Conservation (phyloP, 768 basidiomycete species). For the Crucibulum laeve region DNA sequence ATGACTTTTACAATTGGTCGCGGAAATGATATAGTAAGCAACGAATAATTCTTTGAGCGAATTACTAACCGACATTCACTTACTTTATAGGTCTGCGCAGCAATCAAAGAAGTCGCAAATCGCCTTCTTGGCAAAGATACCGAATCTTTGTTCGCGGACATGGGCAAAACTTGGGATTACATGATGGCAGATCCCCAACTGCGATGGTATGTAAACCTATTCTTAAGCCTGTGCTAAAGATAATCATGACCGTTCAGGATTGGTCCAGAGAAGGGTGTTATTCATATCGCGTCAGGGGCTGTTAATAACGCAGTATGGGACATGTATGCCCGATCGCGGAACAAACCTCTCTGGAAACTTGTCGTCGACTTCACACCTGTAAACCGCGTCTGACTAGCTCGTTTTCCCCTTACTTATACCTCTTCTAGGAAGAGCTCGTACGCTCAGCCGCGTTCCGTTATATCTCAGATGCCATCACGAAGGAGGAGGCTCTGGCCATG, state of each 20-base stretch:
- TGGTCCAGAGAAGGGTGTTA: constrained; percentile 94
- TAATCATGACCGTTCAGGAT: constrained; percentile 43
- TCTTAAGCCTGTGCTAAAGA: neutral
- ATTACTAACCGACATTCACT: neutral
- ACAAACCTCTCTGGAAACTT: constrained; percentile 93
- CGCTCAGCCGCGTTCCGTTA: constrained; percentile 78
- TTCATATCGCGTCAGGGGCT: constrained; percentile 83
- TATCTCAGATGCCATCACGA: constrained; percentile 90
- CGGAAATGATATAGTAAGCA: constrained; percentile 87
- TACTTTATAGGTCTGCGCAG: constrained; percentile 61
- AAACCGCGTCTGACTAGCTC: constrained; percentile 1
- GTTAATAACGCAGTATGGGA: constrained; percentile 96
- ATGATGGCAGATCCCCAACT: constrained; percentile 87
- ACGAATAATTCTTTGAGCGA: neutral
- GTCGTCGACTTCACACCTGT: constrained; percentile 86
- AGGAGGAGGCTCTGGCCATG: constrained; percentile 82
- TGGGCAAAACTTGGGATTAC: constrained; percentile 90
- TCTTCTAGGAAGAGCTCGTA: constrained; percentile 70
- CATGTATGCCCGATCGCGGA: constrained; percentile 74
- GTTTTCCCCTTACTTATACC: neutral
- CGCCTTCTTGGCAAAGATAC: constrained; percentile 81
- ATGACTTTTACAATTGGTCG: constrained; percentile 96
- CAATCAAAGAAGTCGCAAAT: constrained; percentile 74
- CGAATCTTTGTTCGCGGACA: constrained; percentile 79
- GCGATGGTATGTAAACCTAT: constrained; percentile 59